Percentiles rank a stretch among this genome's conserved stretches.
phyloP scores from a whole-genome alignment of 1,284 basidiomycete species.

The Gastroboletus turbinatus region DNA sequence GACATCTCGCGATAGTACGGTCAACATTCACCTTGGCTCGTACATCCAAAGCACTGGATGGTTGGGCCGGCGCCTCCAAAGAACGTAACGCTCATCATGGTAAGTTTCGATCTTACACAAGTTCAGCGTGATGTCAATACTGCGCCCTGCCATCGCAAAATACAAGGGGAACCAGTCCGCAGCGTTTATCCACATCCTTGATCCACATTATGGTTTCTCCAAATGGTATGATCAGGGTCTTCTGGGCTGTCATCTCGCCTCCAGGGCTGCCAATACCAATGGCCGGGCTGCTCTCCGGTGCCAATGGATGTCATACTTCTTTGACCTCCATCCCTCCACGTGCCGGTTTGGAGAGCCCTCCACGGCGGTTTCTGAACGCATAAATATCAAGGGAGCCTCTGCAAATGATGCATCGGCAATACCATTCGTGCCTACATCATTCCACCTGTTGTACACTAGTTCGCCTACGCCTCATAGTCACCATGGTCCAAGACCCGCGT shows the following conservation, averaged over 20 bases:
- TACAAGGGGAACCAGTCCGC: conserved; percentile 11
- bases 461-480: not conserved
- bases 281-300: conserved; percentile 15
- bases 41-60: conserved; percentile 28
- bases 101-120: conserved; percentile 6
- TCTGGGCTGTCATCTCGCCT: conserved; percentile 1
- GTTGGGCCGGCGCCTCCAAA: conserved; percentile 16
- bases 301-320: conserved; percentile 12
- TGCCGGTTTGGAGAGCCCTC: conserved; percentile 24
- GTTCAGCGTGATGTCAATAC: conserved; percentile 1
- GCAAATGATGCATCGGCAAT: conserved; percentile 7
- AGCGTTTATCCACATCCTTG: conserved; percentile 1
- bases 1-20: not conserved
- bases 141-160: not conserved
- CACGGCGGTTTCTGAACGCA: conserved; percentile 12
- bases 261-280: conserved; percentile 12
- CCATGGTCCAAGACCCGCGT: not conserved
- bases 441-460: not conserved
- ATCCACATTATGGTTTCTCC: conserved; percentile 1
- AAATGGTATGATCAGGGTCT: conserved; percentile 14
- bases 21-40: conserved; percentile 2
- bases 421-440: conserved; percentile 2
- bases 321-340: conserved; percentile 18
- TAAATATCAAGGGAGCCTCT: conserved; percentile 22
- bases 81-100: conserved; percentile 6